These are phyloP conservation scores for Globisporangium orthogonon DNA, from an alignment of 352 stramenopile species.

Conservation along the genomic window DNA sequence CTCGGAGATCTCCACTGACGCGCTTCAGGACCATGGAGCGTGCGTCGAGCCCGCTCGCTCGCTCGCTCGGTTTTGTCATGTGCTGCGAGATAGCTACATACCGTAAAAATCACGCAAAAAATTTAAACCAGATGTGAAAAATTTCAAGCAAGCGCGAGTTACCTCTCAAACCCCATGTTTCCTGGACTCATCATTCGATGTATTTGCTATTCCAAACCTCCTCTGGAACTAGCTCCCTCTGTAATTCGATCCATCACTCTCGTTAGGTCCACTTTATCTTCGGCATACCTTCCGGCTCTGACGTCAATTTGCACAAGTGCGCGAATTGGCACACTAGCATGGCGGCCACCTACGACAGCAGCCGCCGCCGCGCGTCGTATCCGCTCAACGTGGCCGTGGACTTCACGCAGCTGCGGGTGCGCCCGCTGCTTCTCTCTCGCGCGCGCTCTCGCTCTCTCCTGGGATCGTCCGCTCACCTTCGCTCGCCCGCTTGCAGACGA, in stretches of 20 bases:
- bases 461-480: too few relatives aligned
- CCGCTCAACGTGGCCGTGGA: constrained; percentile 53
- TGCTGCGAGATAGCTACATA: background rate
- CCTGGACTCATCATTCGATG: too few relatives aligned
- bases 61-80: too few relatives aligned
- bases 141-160: too few relatives aligned
- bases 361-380: constrained; percentile 18
- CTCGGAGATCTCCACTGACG: too few relatives aligned
- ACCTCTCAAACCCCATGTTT: too few relatives aligned
- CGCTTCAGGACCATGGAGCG: too few relatives aligned
- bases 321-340: background rate
- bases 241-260: background rate
- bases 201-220: background rate
- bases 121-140: background rate
- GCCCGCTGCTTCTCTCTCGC: background rate
- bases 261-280: background rate
- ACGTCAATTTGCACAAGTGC: background rate
- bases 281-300: background rate
- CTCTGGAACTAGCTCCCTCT: too few relatives aligned
- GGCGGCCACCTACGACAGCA: background rate
- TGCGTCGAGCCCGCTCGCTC: too few relatives aligned
- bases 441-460: too few relatives aligned
- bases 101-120: background rate
- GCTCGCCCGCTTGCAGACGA: constrained; percentile 12
- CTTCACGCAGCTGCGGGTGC: constrained; percentile 62